A percentile compares a stretch with the other conserved stretches of the same genome.
phyloP scores from a whole-genome alignment of 2,329 filamentous ascomycete genomes.

The Beauveria asiatica region DNA sequence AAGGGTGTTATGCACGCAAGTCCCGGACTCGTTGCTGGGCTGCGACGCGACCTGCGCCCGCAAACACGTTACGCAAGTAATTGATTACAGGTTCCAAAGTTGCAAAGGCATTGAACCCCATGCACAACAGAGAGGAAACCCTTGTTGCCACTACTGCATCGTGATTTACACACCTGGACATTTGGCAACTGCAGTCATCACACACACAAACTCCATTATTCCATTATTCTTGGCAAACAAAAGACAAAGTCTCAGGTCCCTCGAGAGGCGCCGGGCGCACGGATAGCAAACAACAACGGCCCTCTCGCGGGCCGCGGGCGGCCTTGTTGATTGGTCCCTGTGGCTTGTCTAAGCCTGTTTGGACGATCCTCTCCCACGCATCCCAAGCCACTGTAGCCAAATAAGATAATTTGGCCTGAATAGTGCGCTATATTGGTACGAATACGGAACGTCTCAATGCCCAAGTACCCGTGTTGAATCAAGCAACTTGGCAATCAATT shows the following conservation, averaged over 20 bases:
- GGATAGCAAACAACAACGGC: constrained; percentile 2
- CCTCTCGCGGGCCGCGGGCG: not conserved
- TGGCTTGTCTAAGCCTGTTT: not conserved
- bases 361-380: no score
- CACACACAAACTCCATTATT: not conserved
- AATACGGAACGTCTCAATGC: no score
- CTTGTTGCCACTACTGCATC: not conserved
- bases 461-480: no score
- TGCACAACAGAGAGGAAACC: not conserved
- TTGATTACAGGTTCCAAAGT: no score
- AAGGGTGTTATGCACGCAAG: not conserved
- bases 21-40: not conserved
- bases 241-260: not conserved
- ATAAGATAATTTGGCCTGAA: no score
- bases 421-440: no score
- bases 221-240: not conserved
- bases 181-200: no score
- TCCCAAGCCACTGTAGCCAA: no score
- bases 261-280: not conserved
- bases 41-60: not conserved
- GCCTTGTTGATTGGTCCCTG: not conserved
- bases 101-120: no score
- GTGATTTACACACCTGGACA: no score
- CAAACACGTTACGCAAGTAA: not conserved
- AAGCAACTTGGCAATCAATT: no score